A percentile compares a stretch with the other conserved stretches of the same genome.
Conservation (phyloP, 2,329 filamentous ascomycete species). For the Aschersonia sp. region DNA sequence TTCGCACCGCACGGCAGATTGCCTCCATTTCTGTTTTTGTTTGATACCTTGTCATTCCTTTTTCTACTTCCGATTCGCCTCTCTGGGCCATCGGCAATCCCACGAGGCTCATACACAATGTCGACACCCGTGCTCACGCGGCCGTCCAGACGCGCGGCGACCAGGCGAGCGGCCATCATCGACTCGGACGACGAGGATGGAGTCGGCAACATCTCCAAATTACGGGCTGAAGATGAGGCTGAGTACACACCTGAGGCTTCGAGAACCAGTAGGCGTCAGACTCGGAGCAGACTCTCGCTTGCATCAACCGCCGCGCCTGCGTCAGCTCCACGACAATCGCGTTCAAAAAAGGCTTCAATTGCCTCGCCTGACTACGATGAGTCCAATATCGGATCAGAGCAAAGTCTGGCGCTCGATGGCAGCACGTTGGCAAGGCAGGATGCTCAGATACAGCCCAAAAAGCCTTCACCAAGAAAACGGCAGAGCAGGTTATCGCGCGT, state of each 20-base stretch:
- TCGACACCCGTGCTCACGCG: constrained; percentile 19
- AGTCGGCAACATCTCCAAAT: constrained; percentile 32
- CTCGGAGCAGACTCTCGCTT: constrained; percentile 23
- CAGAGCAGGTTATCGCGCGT: constrained; percentile 34
- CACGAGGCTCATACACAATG: constrained; percentile 9
- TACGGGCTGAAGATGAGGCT: constrained; percentile 50
- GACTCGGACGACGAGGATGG: constrained; percentile 70
- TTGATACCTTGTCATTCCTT: neutral
- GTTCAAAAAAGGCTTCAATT: constrained; percentile 21
- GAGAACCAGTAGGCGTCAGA: constrained; percentile 38
- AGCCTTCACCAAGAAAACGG: constrained; percentile 48
- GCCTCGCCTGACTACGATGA: constrained; percentile 10
- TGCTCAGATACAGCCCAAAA: constrained; percentile 19
- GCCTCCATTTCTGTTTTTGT: neutral
- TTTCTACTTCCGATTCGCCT: neutral
- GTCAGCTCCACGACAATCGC: constrained; percentile 25
- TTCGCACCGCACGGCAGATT: neutral
- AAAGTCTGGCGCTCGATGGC: constrained; percentile 21
- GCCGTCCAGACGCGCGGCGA: constrained; percentile 26
- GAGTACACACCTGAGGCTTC: constrained; percentile 66
- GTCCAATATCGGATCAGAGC: neutral
- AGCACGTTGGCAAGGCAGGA: constrained; percentile 18
- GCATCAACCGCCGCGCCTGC: constrained; percentile 29
- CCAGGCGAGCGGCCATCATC: constrained; percentile 58
- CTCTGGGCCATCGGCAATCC: neutral